These are phyloP conservation scores for Mortierella sp. DNA, from an alignment of 371 early-diverging fungal species.

Conservation along the genomic window DNA sequence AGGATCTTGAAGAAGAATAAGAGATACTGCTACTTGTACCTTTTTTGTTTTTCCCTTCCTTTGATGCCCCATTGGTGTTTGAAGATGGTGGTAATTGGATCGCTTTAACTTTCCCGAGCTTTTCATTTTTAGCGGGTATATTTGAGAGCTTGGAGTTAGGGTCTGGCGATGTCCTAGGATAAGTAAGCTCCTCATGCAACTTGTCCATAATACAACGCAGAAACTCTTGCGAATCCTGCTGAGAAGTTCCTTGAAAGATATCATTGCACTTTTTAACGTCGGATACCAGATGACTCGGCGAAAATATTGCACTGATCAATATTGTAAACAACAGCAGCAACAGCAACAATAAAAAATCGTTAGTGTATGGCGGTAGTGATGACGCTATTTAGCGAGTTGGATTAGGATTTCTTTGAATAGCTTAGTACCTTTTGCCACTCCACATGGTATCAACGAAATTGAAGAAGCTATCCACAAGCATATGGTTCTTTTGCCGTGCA, in stretches of 20 bases:
- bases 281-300: conserved; percentile 48
- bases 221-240: conserved; percentile 67
- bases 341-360: background rate
- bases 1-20: conserved; percentile 48
- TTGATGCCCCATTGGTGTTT: background rate
- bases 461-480: conserved; percentile 50
- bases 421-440: conserved; percentile 55
- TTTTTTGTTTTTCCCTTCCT: conserved; percentile 14
- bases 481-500: conserved; percentile 48
- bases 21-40: conserved; percentile 47
- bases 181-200: conserved; percentile 61
- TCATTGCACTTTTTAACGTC: conserved; percentile 57
- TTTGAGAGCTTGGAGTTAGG: conserved; percentile 2
- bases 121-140: conserved; percentile 20
- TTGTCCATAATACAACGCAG: conserved; percentile 60
- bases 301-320: conserved; percentile 45
- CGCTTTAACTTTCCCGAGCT: conserved; percentile 6
- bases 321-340: no score
- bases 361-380: background rate
- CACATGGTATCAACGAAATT: conserved; percentile 58
- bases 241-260: conserved; percentile 60
- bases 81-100: conserved; percentile 12
- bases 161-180: conserved; percentile 34
- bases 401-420: background rate
- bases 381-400: background rate